Evolutionary conservation across 192 early-diverging fungal genomes (phyloP).

Genomic region (Funneliformis geosporum): DNA sequence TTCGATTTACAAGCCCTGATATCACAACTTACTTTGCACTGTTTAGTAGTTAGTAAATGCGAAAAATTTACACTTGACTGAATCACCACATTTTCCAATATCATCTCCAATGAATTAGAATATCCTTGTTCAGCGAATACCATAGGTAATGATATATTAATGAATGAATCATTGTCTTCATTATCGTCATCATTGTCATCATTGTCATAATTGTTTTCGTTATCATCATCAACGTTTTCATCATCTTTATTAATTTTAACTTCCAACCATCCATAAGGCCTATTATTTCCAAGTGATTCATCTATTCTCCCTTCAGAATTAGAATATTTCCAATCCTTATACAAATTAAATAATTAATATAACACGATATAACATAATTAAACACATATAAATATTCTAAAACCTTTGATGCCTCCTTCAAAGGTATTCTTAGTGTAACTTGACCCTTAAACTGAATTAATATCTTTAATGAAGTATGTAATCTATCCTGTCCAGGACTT

Average conservation of each 20-base stretch:
- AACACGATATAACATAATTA: neutral
- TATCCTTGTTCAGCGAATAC: conserved; percentile 55
- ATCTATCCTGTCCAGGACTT: conserved; percentile 56
- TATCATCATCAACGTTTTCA: too few relatives aligned
- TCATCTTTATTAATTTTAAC: conserved; percentile 44
- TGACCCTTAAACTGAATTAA: conserved; percentile 62
- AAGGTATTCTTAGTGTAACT: conserved; percentile 62
- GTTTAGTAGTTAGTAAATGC: conserved; percentile 50
- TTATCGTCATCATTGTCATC: too few relatives aligned
- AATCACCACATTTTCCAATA: conserved; percentile 50
- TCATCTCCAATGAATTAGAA: conserved; percentile 49
- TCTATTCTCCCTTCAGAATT: conserved; percentile 35
- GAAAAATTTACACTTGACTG: conserved; percentile 73
- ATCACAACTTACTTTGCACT: conserved; percentile 48
- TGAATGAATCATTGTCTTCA: conserved; percentile 39
- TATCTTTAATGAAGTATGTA: conserved; percentile 58
- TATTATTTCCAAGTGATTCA: conserved; percentile 37
- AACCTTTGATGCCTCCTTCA: conserved; percentile 74
- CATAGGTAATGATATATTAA: conserved; percentile 64
- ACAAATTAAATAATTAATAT: neutral
- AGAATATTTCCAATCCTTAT: conserved; percentile 65
- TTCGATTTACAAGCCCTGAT: neutral
- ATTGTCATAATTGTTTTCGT: too few relatives aligned
- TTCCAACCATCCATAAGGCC: conserved; percentile 76
- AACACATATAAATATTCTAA: neutral